These are phyloP conservation scores for Dimocarpus longan DNA, from an alignment of 345 rosid species.

Conservation along the genomic window DNA sequence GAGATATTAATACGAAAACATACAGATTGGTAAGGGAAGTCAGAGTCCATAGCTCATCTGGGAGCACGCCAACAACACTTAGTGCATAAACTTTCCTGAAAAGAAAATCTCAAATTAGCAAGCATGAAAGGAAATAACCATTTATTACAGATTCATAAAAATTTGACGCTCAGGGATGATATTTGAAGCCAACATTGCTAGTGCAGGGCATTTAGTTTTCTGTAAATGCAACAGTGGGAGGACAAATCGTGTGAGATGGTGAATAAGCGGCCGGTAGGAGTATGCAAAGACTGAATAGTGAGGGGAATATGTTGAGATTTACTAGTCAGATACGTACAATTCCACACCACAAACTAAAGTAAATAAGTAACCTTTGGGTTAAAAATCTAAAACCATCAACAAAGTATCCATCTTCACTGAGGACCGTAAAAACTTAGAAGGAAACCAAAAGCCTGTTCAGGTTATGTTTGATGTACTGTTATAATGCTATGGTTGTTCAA, in stretches of 20 bases:
- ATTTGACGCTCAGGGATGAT: background rate
- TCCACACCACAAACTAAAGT: background rate
- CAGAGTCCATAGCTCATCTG: slow-evolving; percentile 57
- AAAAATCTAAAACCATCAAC: too few relatives aligned
- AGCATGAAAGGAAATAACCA: background rate
- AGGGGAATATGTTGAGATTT: background rate
- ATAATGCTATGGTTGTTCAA: too few relatives aligned
- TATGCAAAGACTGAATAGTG: background rate
- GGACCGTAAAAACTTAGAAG: too few relatives aligned
- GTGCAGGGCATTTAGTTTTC: background rate
- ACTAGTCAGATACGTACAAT: background rate
- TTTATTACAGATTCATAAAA: background rate
- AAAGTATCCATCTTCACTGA: too few relatives aligned
- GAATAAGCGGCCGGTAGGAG: background rate
- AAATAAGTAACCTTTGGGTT: background rate
- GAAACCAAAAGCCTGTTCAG: too few relatives aligned
- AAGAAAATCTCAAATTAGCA: background rate
- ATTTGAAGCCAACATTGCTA: background rate
- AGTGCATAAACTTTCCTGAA: slow-evolving; percentile 44
- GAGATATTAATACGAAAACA: slow-evolving; percentile 2
- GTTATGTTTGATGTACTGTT: too few relatives aligned
- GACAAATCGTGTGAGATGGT: background rate
- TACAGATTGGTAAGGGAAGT: slow-evolving; percentile 52
- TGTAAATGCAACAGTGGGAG: background rate
- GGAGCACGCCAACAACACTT: slow-evolving; percentile 42